Percentiles rank a stretch among this genome's conserved stretches.
These are phyloP conservation scores for Heritiera fomes DNA, from an alignment of 345 rosid genomes.

Conservation along the genomic window DNA sequence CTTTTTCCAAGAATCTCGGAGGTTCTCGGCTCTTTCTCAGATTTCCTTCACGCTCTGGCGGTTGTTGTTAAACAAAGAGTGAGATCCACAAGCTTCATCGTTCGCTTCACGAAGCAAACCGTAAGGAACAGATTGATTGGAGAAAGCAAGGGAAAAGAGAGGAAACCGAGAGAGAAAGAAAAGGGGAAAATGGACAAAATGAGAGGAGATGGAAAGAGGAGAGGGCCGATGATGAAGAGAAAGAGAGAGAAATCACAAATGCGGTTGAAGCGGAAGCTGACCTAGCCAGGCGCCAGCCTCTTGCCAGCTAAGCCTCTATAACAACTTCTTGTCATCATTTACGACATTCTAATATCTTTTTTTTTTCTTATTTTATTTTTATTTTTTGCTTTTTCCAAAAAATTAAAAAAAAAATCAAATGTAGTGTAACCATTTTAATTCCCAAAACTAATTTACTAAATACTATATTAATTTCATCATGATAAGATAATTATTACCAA, in stretches of 20 bases:
- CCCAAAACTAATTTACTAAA: no score
- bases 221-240: not conserved
- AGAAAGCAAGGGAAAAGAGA: not conserved
- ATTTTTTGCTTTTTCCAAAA: no score
- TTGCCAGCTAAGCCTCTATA: constrained; percentile 37
- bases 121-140: not conserved
- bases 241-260: constrained; percentile 12
- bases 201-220: constrained; percentile 1
- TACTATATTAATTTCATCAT: no score
- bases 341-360: no score
- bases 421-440: no score
- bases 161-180: not conserved
- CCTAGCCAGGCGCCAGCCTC: constrained; percentile 40
- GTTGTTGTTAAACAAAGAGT: not conserved
- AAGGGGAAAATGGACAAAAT: constrained; percentile 6
- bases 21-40: constrained; percentile 10
- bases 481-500: no score
- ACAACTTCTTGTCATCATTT: constrained; percentile 20
- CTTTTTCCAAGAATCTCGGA: not conserved
- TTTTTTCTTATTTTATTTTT: no score
- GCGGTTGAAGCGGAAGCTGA: constrained; percentile 30
- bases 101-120: not conserved
- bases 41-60: constrained; percentile 8
- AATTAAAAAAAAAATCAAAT: no score
- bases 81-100: not conserved